These are phyloP conservation scores for Mycena rebaudengoi DNA, from an alignment of 768 basidiomycete species.

Conservation along the genomic window DNA sequence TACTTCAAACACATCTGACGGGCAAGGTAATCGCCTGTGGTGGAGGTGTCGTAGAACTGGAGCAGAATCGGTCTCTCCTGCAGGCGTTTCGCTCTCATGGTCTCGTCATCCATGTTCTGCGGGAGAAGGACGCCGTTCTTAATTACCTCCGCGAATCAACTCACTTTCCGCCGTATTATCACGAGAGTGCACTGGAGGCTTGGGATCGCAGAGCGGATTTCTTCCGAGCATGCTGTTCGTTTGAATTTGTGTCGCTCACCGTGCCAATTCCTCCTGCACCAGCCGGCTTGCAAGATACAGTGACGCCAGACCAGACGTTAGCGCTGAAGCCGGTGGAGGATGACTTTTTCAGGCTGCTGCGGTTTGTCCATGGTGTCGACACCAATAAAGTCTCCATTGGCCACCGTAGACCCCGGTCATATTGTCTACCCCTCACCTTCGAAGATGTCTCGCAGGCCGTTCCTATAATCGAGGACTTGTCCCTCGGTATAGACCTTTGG, in stretches of 20 bases:
- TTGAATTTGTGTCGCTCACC: constrained; percentile 73
- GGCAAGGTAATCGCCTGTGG: constrained; percentile 76
- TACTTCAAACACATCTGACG: constrained; percentile 59
- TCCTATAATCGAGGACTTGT: constrained; percentile 62
- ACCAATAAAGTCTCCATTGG: constrained; percentile 57
- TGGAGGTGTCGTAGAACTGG: constrained; percentile 79
- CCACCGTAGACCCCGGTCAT: constrained; percentile 56
- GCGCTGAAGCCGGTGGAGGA: constrained; percentile 45
- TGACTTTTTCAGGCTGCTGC: constrained; percentile 74
- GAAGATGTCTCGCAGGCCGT: constrained; percentile 71
- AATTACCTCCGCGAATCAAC: constrained; percentile 59
- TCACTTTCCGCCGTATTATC: constrained; percentile 50
- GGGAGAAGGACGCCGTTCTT: constrained; percentile 74
- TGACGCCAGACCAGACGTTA: constrained; percentile 26
- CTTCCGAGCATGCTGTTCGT: constrained; percentile 69
- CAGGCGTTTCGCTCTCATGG: constrained; percentile 58
- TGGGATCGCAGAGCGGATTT: constrained; percentile 69
- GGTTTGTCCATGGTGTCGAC: constrained; percentile 67
- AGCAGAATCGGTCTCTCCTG: constrained; percentile 66
- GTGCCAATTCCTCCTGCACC: constrained; percentile 33
- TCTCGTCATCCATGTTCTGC: constrained; percentile 77
- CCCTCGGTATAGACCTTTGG: constrained; percentile 74
- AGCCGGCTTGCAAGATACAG: constrained; percentile 24
- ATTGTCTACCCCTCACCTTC: constrained; percentile 79
- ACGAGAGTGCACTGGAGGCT: constrained; percentile 72